Conservation (phyloP, 306 rosid species). For the Citrullus amarus region DNA sequence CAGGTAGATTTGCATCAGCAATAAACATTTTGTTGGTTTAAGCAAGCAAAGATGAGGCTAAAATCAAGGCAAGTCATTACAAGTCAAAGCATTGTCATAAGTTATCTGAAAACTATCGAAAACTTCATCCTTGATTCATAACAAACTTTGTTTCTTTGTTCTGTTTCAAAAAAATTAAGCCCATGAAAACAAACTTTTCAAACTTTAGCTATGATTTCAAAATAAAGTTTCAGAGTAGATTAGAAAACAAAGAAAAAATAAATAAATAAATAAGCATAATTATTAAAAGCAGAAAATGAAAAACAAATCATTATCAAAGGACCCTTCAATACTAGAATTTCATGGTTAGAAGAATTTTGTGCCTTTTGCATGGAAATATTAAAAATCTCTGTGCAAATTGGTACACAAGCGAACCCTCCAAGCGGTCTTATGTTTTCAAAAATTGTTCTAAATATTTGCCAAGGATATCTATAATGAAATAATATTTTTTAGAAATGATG, state of each 20-base stretch:
- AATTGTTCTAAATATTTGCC: neutral
- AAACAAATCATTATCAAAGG: neutral
- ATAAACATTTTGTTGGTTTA: neutral
- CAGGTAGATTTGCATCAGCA: slow-evolving; percentile 15
- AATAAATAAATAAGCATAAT: neutral
- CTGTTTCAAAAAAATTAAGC: neutral
- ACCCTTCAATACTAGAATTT: neutral
- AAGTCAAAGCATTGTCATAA: neutral
- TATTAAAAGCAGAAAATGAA: neutral
- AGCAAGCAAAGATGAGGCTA: neutral
- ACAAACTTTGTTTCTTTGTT: neutral
- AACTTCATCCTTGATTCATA: neutral
- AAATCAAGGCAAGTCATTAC: neutral
- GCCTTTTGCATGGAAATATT: neutral
- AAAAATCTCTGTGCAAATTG: neutral
- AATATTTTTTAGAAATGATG: neutral
- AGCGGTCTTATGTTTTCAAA: neutral
- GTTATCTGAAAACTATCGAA: neutral
- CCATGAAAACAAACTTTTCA: neutral
- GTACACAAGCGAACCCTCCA: neutral
- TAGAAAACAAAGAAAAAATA: neutral
- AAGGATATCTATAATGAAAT: neutral
- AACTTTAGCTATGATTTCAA: neutral
- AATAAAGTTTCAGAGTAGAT: neutral
- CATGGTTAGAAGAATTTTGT: neutral